These are phyloP conservation scores for Trichoderma virens DNA, from an alignment of 495 filamentous ascomycete genomes.

Conservation along the genomic window DNA sequence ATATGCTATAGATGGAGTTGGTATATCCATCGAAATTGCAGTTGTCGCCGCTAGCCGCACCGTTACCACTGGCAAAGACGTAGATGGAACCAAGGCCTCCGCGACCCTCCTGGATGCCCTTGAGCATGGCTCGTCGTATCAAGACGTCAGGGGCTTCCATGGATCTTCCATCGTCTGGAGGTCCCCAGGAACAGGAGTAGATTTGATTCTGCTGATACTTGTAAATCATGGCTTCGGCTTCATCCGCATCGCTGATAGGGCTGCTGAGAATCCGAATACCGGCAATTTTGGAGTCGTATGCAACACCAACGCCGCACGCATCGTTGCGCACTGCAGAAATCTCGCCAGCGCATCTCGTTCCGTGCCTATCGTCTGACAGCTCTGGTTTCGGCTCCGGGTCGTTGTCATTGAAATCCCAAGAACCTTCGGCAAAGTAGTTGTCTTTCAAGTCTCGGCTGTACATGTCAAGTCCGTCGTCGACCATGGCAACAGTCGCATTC, in stretches of 20 bases:
- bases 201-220: conserved; percentile 86
- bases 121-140: conserved; percentile 84
- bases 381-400: conserved; percentile 68
- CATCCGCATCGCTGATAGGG: conserved; percentile 85
- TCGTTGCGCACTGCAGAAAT: conserved; percentile 85
- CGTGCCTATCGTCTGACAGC: conserved; percentile 76
- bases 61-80: conserved; percentile 96
- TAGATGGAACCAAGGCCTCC: conserved; percentile 81
- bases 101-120: conserved; percentile 83
- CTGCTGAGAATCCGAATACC: conserved; percentile 87
- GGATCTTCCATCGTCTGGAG: conserved; percentile 80
- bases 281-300: conserved; percentile 82
- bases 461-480: conserved; percentile 96
- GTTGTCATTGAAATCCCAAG: conserved; percentile 92
- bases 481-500: conserved; percentile 82
- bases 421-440: conserved; percentile 86
- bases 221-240: conserved; percentile 70
- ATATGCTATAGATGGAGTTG: conserved; percentile 98
- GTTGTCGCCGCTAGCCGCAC: conserved; percentile 79
- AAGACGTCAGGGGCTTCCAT: conserved; percentile 93
- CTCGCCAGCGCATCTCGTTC: conserved; percentile 91
- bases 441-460: conserved; percentile 87
- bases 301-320: conserved; percentile 92
- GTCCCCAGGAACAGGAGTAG: conserved; percentile 98
- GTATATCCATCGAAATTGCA: conserved; percentile 99